phyloP scores from a whole-genome alignment of 805 yeast genomes.

The Metahyphopichia silvanorum region DNA sequence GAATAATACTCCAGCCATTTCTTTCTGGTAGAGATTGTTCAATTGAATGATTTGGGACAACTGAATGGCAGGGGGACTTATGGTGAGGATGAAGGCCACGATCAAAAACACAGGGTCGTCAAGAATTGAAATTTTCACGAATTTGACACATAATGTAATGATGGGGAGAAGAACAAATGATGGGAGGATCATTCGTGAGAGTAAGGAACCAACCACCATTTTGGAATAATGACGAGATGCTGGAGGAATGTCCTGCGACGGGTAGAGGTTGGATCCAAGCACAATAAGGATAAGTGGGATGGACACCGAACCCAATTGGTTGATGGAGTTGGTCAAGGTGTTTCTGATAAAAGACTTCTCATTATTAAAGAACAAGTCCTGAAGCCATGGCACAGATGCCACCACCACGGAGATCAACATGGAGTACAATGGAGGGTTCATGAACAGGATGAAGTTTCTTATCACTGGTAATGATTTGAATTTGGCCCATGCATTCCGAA shows the following conservation, averaged over 20 bases:
- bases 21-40: conserved; percentile 71
- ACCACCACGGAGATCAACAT: conserved; percentile 67
- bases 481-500: conserved; percentile 2
- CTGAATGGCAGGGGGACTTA: conserved; percentile 83
- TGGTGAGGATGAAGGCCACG: conserved; percentile 70
- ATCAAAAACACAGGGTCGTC: conserved; percentile 80
- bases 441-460: conserved; percentile 34
- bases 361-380: conserved; percentile 50
- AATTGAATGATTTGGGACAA: conserved; percentile 77
- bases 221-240: conserved; percentile 59
- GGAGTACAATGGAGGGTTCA: conserved; percentile 85
- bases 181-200: conserved; percentile 78
- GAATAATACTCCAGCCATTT: conserved; percentile 78
- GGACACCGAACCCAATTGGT: conserved; percentile 69
- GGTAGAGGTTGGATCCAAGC: conserved; percentile 74
- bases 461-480: conserved; percentile 7
- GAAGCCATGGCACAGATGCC: conserved; percentile 61
- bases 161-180: conserved; percentile 65
- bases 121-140: conserved; percentile 60
- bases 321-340: conserved; percentile 61
- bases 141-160: conserved; percentile 62
- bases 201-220: conserved; percentile 63
- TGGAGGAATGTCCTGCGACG: conserved; percentile 65
- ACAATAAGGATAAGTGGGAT: conserved; percentile 75
- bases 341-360: conserved; percentile 59